Evolutionary conservation across 441 rosid genomes (phyloP).

Genomic region (Adansonia madagascariensis): DNA sequence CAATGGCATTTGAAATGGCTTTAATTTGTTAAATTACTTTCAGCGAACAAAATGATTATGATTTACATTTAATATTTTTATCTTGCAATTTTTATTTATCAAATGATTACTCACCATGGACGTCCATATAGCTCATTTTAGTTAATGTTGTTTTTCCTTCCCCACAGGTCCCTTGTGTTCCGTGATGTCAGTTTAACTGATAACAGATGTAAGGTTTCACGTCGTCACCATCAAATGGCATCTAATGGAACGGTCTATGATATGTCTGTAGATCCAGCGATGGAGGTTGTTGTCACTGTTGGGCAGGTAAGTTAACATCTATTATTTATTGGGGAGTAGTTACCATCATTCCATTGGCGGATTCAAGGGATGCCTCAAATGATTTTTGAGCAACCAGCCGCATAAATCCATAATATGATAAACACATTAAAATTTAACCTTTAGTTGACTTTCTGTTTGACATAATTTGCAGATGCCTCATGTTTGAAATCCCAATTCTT

Average conservation of each 20-base stretch:
- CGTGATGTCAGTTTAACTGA: conserved; percentile 56
- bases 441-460: conserved; percentile 3
- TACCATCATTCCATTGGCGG: not conserved
- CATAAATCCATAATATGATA: not conserved
- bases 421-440: not conserved
- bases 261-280: conserved; percentile 72
- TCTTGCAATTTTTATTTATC: conserved; percentile 12
- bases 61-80: not conserved
- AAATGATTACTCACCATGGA: conserved; percentile 17
- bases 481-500: conserved; percentile 10
- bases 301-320: conserved; percentile 63
- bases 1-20: conserved; percentile 21
- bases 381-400: conserved; percentile 11
- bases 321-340: conserved; percentile 21
- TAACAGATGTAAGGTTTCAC: conserved; percentile 45
- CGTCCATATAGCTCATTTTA: not conserved
- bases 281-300: conserved; percentile 70
- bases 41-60: conserved; percentile 14
- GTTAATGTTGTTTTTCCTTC: conserved; percentile 30
- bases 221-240: conserved; percentile 68
- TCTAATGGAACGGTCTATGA: conserved; percentile 84
- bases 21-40: conserved; percentile 21
- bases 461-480: conserved; percentile 14
- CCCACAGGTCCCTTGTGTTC: conserved; percentile 62
- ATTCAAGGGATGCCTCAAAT: conserved; percentile 19